These are phyloP conservation scores for Naumovozyma baii DNA, from an alignment of 805 yeast genomes.

Conservation along the genomic window DNA sequence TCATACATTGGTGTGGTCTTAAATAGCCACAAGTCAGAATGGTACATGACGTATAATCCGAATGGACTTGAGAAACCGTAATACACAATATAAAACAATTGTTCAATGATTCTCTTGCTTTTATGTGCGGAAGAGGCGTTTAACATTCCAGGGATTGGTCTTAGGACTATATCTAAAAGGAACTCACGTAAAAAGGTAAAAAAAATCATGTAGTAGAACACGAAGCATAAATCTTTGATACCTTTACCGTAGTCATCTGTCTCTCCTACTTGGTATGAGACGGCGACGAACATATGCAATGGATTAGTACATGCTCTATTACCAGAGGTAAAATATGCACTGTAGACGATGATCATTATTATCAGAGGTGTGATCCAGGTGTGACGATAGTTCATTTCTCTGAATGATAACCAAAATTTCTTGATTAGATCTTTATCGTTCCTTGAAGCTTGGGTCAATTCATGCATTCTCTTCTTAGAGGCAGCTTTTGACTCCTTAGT, in stretches of 20 bases:
- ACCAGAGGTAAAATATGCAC: slow-evolving; percentile 40
- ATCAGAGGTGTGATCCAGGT: slow-evolving; percentile 61
- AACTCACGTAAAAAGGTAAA: slow-evolving; percentile 85
- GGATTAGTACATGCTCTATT: slow-evolving; percentile 46
- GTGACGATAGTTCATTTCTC: slow-evolving; percentile 41
- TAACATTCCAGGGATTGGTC: slow-evolving; percentile 41
- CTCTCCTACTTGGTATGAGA: slow-evolving; percentile 49
- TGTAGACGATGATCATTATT: slow-evolving; percentile 32
- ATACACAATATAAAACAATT: slow-evolving; percentile 68
- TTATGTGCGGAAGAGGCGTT: slow-evolving; percentile 32
- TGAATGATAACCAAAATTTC: slow-evolving; percentile 48
- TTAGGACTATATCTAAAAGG: slow-evolving; percentile 63
- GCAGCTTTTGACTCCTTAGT: slow-evolving; percentile 35
- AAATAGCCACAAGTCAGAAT: slow-evolving; percentile 75
- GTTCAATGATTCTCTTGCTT: slow-evolving; percentile 74
- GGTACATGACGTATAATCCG: slow-evolving; percentile 75
- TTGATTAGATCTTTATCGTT: slow-evolving; percentile 45
- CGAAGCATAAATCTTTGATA: slow-evolving; percentile 61
- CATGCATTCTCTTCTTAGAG: slow-evolving; percentile 15
- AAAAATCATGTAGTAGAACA: slow-evolving; percentile 62
- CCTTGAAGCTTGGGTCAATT: slow-evolving; percentile 17
- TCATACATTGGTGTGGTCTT: slow-evolving; percentile 67
- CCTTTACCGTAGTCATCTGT: slow-evolving; percentile 74
- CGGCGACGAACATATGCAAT: slow-evolving; percentile 45
- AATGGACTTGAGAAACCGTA: slow-evolving; percentile 66